Evolutionary conservation across 331 rosid species (phyloP), one percentile per base, ranked within the genome.

Genomic region (Cydonia oblonga): DNA sequence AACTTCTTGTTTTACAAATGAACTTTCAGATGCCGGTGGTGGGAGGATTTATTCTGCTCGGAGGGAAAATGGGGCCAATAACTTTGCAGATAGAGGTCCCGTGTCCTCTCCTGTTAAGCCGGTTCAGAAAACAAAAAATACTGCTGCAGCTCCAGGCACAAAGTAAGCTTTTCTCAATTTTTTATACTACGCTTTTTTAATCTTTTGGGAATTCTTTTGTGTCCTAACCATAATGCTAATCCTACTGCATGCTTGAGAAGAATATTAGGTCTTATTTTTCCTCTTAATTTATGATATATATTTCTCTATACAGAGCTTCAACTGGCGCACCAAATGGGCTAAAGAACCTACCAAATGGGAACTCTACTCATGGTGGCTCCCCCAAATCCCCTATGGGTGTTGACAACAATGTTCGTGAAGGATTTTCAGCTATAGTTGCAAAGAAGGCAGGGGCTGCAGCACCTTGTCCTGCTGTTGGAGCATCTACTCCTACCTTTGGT

Each of bases 1-100:
- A 35, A 35, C 42, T 9, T 35, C 15, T 77, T 49, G 61, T 70
- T 57, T 70, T 58, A 20, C 61, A n/a, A 84, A 57, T 77, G 52
- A 69, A 68, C 65, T 81, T 74, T 52, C 81, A 91, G 97, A 86
- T 80, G 83, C 75, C 72, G 80, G 75, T 46, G 83, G 84, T 65
- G 91, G 84, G 71, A 86, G 84, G 85, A 87, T 79, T 75, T 29
- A 49, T 38, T 68, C 77, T 68, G 73, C 66, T 66, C 75, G 89
- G 53, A 80, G 81, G 78, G 97, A 87, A 80, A 89, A 81, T 81
- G 93, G 93, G 75, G 67, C 53, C 52, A 79, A 73, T 81, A 76
- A 82, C 71, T 53, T 19, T 64, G 72, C 80, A 53, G 88, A 87
- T 73, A 85, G 84, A 85, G 78, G 74, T 60, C 70, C 82, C 29